These are phyloP conservation scores for Globisporangium viniferum DNA, from an alignment of 352 stramenopile genomes.

Conservation along the genomic window DNA sequence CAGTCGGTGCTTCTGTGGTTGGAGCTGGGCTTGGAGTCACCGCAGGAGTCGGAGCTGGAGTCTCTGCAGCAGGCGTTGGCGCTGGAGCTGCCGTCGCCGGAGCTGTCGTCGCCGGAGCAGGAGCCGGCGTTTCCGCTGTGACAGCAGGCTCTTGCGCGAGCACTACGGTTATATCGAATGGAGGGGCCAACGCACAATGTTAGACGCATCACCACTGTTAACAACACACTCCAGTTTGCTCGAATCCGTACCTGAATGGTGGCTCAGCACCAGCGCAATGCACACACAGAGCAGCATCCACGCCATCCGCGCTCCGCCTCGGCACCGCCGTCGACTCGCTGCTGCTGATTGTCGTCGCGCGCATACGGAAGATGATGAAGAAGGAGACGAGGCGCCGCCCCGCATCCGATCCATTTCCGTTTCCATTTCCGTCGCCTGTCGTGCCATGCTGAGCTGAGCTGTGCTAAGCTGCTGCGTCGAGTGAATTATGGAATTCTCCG, in stretches of 20 bases:
- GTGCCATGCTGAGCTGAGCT: neutral
- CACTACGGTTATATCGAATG: neutral
- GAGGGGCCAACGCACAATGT: neutral
- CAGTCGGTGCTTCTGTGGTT: constrained; percentile 4
- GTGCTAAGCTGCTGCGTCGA: neutral
- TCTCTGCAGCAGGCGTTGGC: neutral
- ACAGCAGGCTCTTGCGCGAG: constrained; percentile 7
- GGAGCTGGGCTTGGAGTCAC: constrained; percentile 1
- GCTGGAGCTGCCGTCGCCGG: neutral
- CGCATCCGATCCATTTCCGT: neutral
- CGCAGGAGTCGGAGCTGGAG: constrained; percentile 1
- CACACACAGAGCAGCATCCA: constrained; percentile 10
- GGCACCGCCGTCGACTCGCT: neutral
- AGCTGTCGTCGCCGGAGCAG: neutral
- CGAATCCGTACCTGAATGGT: neutral
- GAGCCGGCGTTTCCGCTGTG: neutral
- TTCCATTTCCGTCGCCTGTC: neutral
- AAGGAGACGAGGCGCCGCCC: neutral
- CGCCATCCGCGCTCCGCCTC: neutral
- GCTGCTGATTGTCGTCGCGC: neutral
- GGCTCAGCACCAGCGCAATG: constrained; percentile 1
- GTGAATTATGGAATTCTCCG: neutral
- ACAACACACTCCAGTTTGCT: too few relatives aligned
- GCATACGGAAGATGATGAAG: neutral
- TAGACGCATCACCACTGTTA: too few relatives aligned